Conservation (phyloP, 176 grass and related monocot genomes). For the Rhipidocladum racemiflorum region DNA sequence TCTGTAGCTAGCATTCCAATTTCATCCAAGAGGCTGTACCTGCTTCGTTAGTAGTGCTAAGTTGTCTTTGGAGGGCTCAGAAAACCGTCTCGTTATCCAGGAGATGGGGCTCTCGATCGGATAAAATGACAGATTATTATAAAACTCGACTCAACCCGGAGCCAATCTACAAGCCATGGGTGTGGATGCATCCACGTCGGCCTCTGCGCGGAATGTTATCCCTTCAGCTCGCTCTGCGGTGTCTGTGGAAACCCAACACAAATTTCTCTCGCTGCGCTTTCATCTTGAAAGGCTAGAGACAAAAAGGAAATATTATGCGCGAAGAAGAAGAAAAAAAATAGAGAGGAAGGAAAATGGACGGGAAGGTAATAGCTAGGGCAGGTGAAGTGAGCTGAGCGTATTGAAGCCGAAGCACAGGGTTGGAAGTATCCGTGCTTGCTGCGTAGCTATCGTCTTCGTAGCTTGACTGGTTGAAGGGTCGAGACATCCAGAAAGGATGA, state of each 20-base stretch:
- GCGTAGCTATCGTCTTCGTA: too few relatives aligned
- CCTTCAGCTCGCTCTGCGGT: slow-evolving; percentile 26
- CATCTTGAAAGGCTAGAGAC: neutral
- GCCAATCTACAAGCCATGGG: slow-evolving; percentile 44
- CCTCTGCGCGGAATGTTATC: slow-evolving; percentile 13
- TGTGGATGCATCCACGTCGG: slow-evolving; percentile 43
- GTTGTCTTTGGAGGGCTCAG: neutral
- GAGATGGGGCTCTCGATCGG: neutral
- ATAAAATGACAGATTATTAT: neutral
- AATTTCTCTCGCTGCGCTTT: neutral
- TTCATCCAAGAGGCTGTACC: neutral
- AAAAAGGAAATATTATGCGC: neutral
- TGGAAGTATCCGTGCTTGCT: neutral
- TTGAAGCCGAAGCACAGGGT: neutral
- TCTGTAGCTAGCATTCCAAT: neutral
- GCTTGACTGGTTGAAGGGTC: too few relatives aligned
- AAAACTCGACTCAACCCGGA: slow-evolving; percentile 9
- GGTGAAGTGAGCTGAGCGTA: slow-evolving; percentile 6
- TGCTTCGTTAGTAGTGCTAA: neutral
- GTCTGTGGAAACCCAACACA: slow-evolving; percentile 31
- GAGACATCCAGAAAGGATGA: too few relatives aligned
- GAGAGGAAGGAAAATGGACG: neutral
- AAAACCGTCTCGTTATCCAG: neutral
- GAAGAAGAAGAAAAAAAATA: too few relatives aligned
- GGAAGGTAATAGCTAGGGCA: slow-evolving; percentile 17